A percentile compares a stretch with the other conserved stretches of the same genome.
phyloP scores from a whole-genome alignment of 1,284 basidiomycete genomes.

The Ceratobasidium sp. region DNA sequence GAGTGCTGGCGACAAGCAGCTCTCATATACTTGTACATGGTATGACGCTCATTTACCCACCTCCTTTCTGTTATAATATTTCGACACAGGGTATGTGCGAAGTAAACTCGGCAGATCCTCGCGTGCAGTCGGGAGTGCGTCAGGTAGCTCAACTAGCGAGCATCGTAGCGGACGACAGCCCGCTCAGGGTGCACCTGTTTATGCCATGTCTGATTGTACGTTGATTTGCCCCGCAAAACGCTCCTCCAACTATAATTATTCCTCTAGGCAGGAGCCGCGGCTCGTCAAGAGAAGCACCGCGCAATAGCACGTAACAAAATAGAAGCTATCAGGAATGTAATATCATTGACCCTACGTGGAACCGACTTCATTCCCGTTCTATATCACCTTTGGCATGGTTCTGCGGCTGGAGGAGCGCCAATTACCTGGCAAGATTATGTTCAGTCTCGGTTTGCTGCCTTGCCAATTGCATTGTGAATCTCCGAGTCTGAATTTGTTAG shows the following conservation, averaged over 20 bases:
- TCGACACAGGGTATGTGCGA: neutral
- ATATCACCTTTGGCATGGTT: neutral
- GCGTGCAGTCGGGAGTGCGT: neutral
- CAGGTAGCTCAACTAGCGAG: slow-evolving; percentile 9
- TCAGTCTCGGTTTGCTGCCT: too few species aligned
- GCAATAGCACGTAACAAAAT: neutral
- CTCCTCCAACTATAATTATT: too few species aligned
- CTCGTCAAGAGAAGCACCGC: slow-evolving; percentile 9
- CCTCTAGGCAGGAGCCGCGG: slow-evolving; percentile 3
- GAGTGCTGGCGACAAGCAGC: slow-evolving; percentile 2
- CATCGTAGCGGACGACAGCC: neutral
- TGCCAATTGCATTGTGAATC: too few species aligned
- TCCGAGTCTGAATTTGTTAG: too few species aligned
- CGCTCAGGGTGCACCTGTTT: neutral
- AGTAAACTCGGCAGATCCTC: slow-evolving; percentile 3
- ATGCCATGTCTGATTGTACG: slow-evolving; percentile 10
- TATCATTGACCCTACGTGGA: neutral
- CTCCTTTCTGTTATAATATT: neutral
- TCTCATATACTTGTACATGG: slow-evolving; percentile 13
- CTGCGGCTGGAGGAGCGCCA: too few species aligned
- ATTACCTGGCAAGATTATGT: too few species aligned
- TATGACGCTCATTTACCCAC: neutral
- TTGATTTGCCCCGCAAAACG: neutral
- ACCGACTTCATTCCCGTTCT: neutral
- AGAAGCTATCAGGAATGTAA: neutral